Evolutionary conservation across 345 rosid genomes (phyloP), one percentile per base, ranked within the genome.

Genomic region (Arabis alpina): DNA sequence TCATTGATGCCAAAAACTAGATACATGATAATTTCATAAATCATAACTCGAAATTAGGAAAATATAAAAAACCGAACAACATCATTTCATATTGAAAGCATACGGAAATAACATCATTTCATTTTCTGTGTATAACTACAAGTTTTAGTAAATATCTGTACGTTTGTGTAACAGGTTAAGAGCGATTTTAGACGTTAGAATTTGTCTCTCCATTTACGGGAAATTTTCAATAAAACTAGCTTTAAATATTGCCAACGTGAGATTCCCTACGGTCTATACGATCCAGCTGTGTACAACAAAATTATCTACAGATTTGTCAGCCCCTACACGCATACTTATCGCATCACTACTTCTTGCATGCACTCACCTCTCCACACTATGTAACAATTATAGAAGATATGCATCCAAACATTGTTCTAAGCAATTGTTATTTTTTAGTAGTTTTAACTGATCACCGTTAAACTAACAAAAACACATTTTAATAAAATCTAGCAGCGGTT

Each of bases 151-250:
- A 67, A 13, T 3, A 49, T 49, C 45, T 8, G n/a, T 36, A 4
- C 23, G n/a, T 36, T 8, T 12, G 37, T 43, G 41, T 27, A 13
- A 43, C 9, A 10, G 5, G 72, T 32, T 70, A 5, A 19, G 23
- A 71, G 25, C 27, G 36, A 53, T 71, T 36, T 41, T 52, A 15
- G 43, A 36, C 39, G 39, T 12, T 6, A 39, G 34, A 43, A 39
- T 61, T 54, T 71, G 69, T 62, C 76, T 28, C 64, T 34, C 49
- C 41, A 62, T 63, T 54, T 63, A 54, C 23, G 28, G 70, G 76
- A 45, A 72, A 24, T 47, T 28, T 42, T 42, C 16, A 43, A 19
- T 8, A 43, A 66, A 16, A 4, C 32, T 2, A 54, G 19, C 43
- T 66, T 42, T 43, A 27, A 41, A 27, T 54, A 54, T 66, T 41